Evolutionary conservation across 2,329 filamentous ascomycete species (phyloP), one percentile per base, ranked within the genome.

Genomic region (Ascochyta pisi): DNA sequence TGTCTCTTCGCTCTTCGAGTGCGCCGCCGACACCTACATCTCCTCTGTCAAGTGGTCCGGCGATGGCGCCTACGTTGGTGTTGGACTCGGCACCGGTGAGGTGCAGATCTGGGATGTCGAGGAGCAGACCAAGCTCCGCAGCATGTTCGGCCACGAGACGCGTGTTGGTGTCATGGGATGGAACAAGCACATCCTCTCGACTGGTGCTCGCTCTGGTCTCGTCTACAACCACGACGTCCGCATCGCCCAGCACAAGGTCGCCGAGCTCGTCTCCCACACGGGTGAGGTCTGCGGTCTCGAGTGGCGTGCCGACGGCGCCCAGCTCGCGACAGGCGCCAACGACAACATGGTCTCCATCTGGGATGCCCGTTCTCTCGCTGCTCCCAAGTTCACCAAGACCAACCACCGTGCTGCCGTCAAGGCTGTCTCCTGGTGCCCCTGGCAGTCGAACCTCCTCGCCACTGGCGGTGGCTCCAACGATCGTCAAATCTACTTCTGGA

Each of bases 401-500:
- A 99, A 99, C 85, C 95, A 99, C 84, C 95, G 95, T 79, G 95
- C 95, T 53, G 95, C 95, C 40, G 93, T 99, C 80, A 99, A 99
- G 86, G 95, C 95, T 56, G 86, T 99, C 41, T 90, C 92, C 62
- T 99, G 95, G 95, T 99, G 95, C 84, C 95, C 95, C 39, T 99
- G 95, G 95, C 95, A 96, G 81, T 88, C 91, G 78, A 98, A 97
- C 83, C 87, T 98, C 45, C 89, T 99, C 43, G 95, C 95, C 54
- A 98, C 95, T 39, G 95, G 95, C 54, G 95, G 95, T 73, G 95
- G 95, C 66, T 96, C 92, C 39, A 96, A 97, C 78, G 95, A 99
- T 76, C 90, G 92, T 67, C 91, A 97, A 80, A 99, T 99, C 78
- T 95, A 99, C 83, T 99, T 99, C 86, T 99, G 95, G 95, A 99